phyloP scores from a whole-genome alignment of 805 yeast species.

The Hanseniaspora pseudoguilliermondii region DNA sequence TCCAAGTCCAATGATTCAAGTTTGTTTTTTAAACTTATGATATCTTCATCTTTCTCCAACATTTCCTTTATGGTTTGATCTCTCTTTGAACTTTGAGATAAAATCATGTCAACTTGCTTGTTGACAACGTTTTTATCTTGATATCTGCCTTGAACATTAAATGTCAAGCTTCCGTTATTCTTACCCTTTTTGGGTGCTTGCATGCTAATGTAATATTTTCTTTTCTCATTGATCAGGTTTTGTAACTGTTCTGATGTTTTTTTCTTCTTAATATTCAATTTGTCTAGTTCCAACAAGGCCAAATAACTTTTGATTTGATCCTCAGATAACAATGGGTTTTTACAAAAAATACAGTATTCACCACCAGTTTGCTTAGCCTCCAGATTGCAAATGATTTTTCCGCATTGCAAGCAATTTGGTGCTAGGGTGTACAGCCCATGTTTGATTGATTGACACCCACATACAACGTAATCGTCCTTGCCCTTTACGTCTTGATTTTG shows the following conservation, averaged over 20 bases:
- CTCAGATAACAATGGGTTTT: constrained; percentile 45
- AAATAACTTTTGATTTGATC: constrained; percentile 48
- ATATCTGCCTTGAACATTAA: constrained; percentile 3
- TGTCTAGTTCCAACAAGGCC: constrained; percentile 43
- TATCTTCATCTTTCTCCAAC: constrained; percentile 31
- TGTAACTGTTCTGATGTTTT: constrained; percentile 16
- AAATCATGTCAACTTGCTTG: constrained; percentile 36
- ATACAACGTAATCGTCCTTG: constrained; percentile 25
- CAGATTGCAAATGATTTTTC: constrained; percentile 77
- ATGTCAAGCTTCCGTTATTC: not conserved
- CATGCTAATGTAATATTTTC: constrained; percentile 14
- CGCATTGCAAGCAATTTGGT: constrained; percentile 90
- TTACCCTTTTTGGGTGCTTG: constrained; percentile 14
- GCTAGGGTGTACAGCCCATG: constrained; percentile 84
- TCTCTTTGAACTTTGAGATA: constrained; percentile 26
- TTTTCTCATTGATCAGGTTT: constrained; percentile 16
- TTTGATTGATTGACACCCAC: constrained; percentile 75
- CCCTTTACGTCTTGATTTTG: not conserved
- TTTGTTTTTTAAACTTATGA: constrained; percentile 30
- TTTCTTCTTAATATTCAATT: constrained; percentile 27
- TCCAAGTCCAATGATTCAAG: not conserved
- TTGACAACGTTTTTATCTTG: constrained; percentile 29
- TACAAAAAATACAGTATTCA: constrained; percentile 81
- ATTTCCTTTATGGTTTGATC: constrained; percentile 22
- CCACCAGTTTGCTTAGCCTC: constrained; percentile 51